These are phyloP conservation scores for Epichloe glyceriae DNA, from an alignment of 2,329 filamentous ascomycete species.

Conservation along the genomic window DNA sequence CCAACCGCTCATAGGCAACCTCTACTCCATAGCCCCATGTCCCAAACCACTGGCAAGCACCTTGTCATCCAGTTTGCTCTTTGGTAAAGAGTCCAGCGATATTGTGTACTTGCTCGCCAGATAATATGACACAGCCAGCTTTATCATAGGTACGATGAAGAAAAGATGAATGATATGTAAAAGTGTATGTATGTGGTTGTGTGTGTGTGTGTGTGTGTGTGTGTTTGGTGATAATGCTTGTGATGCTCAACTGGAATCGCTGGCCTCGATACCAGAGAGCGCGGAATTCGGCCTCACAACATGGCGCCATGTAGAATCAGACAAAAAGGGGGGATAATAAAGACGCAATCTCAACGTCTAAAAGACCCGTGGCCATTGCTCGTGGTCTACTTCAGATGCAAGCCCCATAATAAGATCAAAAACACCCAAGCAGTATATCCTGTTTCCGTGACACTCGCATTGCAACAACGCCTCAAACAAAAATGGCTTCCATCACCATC, in stretches of 20 bases:
- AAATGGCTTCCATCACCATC: neutral
- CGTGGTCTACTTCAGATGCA: conserved; percentile 9
- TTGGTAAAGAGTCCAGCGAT: neutral
- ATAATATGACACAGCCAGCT: neutral
- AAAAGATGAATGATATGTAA: neutral
- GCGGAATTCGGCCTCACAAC: neutral
- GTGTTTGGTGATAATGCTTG: neutral
- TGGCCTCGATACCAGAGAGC: neutral
- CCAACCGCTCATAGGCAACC: neutral
- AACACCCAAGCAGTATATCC: conserved; percentile 8
- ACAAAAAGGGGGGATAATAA: neutral
- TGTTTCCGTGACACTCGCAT: neutral
- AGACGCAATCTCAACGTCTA: neutral
- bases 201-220: neutral
- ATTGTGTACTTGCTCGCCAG: neutral
- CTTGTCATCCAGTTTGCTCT: neutral
- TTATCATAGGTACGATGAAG: neutral
- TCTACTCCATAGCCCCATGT: neutral
- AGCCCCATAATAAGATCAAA: conserved; percentile 2
- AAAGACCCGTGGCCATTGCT: conserved; percentile 3
- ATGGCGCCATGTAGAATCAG: conserved; percentile 1
- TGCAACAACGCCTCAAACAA: neutral
- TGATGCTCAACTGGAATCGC: neutral
- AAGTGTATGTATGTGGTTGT: neutral
- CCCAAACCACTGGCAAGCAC: neutral